phyloP scores from a whole-genome alignment of 2,329 filamentous ascomycete genomes.

The Emmonsiellopsis sp. region DNA sequence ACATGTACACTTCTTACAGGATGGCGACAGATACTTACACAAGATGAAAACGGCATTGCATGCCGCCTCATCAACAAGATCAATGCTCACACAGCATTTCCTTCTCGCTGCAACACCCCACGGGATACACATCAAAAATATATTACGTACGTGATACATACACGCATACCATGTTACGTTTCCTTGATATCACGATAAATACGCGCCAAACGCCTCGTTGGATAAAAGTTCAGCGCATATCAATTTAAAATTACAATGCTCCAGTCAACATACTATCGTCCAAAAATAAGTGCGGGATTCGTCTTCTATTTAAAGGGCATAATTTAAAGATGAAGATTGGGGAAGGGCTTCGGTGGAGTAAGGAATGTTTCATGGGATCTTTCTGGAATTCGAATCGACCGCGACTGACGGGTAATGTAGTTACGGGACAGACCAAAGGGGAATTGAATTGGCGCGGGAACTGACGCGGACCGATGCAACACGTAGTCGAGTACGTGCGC shows the following conservation, averaged over 20 bases:
- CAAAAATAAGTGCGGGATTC: neutral
- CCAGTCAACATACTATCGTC: neutral
- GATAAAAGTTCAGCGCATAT: too few relatives aligned
- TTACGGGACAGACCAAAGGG: neutral
- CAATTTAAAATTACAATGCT: too few relatives aligned
- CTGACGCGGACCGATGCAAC: too few relatives aligned
- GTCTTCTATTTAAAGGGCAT: neutral
- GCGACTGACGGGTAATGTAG: neutral
- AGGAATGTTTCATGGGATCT: neutral
- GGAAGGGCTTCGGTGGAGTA: neutral
- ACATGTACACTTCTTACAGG: too few relatives aligned
- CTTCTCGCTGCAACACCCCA: neutral
- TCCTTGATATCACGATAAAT: too few relatives aligned
- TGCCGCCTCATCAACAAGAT: too few relatives aligned
- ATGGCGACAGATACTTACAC: neutral
- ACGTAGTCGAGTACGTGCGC: too few relatives aligned
- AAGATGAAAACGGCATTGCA: neutral
- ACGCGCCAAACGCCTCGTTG: too few relatives aligned
- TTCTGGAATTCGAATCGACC: neutral
- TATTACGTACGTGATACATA: neutral
- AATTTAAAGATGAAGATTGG: neutral
- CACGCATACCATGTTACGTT: neutral
- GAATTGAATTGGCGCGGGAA: neutral
- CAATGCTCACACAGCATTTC: too few relatives aligned
- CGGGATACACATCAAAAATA: too few relatives aligned